Percentiles rank a stretch among this genome's conserved stretches.
phyloP scores from a whole-genome alignment of 768 basidiomycete species.

The Russula earlei region DNA sequence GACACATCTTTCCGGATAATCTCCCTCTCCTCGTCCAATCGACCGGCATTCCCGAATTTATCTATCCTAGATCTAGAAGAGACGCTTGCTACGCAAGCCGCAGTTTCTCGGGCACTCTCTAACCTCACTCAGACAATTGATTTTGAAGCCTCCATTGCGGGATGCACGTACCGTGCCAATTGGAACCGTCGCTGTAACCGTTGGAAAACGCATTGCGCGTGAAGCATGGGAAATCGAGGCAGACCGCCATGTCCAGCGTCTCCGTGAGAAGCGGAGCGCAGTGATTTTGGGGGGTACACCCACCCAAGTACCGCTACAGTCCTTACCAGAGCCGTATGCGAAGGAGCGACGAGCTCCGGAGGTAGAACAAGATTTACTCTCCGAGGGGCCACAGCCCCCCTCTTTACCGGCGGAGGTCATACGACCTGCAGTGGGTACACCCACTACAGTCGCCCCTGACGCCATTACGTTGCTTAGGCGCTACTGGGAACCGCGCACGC shows the following conservation, averaged over 20 bases:
- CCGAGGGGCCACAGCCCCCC: slow-evolving; percentile 56
- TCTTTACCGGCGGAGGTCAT: slow-evolving; percentile 41
- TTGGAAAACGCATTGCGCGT: slow-evolving; percentile 62
- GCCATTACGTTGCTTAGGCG: slow-evolving; percentile 8
- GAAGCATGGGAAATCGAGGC: slow-evolving; percentile 77
- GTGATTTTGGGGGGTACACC: slow-evolving; percentile 20
- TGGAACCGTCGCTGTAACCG: slow-evolving; percentile 31
- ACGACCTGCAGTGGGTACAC: not conserved
- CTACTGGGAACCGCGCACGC: slow-evolving; percentile 13
- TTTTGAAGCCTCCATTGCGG: slow-evolving; percentile 44
- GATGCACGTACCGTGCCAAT: slow-evolving; percentile 20
- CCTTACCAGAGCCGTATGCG: slow-evolving; percentile 26
- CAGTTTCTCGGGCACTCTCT: slow-evolving; percentile 37
- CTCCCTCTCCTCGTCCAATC: slow-evolving; percentile 19
- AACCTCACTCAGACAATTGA: slow-evolving; percentile 41
- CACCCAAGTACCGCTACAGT: slow-evolving; percentile 3
- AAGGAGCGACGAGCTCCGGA: slow-evolving; percentile 67
- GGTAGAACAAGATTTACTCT: slow-evolving; percentile 63
- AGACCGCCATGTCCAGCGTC: slow-evolving; percentile 38
- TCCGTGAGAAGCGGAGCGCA: slow-evolving; percentile 16
- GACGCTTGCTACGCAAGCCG: slow-evolving; percentile 45
- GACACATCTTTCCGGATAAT: slow-evolving; percentile 49
- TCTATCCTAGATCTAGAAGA: slow-evolving; percentile 56
- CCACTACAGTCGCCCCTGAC: slow-evolving; percentile 18
- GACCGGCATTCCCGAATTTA: slow-evolving; percentile 39